These are phyloP conservation scores for Schizothecium vesticola DNA, from an alignment of 495 filamentous ascomycete genomes.

Conservation along the genomic window DNA sequence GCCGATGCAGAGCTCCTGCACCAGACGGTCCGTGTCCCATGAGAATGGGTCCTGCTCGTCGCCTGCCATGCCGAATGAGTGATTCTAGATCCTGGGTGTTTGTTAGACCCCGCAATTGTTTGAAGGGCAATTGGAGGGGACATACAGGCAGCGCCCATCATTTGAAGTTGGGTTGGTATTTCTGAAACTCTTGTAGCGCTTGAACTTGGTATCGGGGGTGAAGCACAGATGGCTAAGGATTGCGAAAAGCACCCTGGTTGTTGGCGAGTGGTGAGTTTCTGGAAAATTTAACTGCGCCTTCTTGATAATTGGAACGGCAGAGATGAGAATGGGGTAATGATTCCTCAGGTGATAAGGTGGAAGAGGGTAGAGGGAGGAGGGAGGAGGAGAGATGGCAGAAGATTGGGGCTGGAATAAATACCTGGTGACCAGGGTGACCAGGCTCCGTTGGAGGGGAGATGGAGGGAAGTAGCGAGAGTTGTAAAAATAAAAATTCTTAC, in stretches of 20 bases:
- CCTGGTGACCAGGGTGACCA: neutral
- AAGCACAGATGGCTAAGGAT: neutral
- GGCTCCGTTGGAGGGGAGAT: neutral
- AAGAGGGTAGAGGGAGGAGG: too few relatives aligned
- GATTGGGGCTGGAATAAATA: neutral
- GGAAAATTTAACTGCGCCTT: neutral
- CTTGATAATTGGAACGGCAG: neutral
- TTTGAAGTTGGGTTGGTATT: neutral
- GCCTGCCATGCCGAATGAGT: constrained; percentile 17
- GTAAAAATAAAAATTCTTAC: neutral
- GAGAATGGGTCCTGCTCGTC: constrained; percentile 54
- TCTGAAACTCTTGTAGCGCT: neutral
- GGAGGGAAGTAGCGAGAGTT: neutral
- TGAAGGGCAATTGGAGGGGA: neutral
- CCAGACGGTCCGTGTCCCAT: constrained; percentile 63
- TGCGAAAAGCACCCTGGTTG: neutral
- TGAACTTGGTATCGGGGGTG: neutral
- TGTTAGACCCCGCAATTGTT: neutral
- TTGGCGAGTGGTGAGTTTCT: neutral
- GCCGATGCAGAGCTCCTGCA: constrained; percentile 56
- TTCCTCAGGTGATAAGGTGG: neutral
- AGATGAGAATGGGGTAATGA: neutral
- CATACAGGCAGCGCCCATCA: neutral
- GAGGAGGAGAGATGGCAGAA: neutral
- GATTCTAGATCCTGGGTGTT: neutral